phyloP scores from a whole-genome alignment of 768 basidiomycete species.

The Kwoniella bestiolae region DNA sequence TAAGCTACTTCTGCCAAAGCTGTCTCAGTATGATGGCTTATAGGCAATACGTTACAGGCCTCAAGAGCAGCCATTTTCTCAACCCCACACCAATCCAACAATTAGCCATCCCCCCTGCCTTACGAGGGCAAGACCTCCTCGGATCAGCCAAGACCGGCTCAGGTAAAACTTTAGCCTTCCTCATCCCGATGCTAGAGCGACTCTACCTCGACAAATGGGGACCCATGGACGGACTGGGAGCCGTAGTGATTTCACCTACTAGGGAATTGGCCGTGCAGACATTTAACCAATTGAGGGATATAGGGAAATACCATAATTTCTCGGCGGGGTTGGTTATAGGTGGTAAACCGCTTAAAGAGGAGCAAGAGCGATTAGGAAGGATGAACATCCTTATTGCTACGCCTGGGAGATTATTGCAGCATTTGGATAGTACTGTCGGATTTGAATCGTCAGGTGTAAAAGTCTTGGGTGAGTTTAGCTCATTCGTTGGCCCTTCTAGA shows the following conservation, averaged over 20 bases:
- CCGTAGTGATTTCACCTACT: slow-evolving; percentile 90
- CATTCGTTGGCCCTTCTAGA: too few relatives aligned
- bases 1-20: slow-evolving; percentile 38
- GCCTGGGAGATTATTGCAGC: slow-evolving; percentile 90
- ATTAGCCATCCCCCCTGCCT: slow-evolving; percentile 65
- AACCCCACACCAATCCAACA: slow-evolving; percentile 82
- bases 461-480: slow-evolving; percentile 78
- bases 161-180: slow-evolving; percentile 75
- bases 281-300: slow-evolving; percentile 90
- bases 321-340: slow-evolving; percentile 95
- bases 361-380: slow-evolving; percentile 78
- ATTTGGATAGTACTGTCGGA: slow-evolving; percentile 97
- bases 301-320: slow-evolving; percentile 87
- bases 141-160: slow-evolving; percentile 74
- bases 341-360: slow-evolving; percentile 92
- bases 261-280: slow-evolving; percentile 96
- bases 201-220: slow-evolving; percentile 73
- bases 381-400: slow-evolving; percentile 99
- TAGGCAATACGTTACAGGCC: slow-evolving; percentile 61
- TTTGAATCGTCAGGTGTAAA: slow-evolving; percentile 92
- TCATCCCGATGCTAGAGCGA: slow-evolving; percentile 70
- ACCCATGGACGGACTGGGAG: slow-evolving; percentile 76
- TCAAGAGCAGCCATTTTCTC: slow-evolving; percentile 83
- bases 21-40: background rate
- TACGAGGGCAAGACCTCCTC: slow-evolving; percentile 70